Conservation (phyloP, 208 protist species). For the Wallacemonas sp. region DNA sequence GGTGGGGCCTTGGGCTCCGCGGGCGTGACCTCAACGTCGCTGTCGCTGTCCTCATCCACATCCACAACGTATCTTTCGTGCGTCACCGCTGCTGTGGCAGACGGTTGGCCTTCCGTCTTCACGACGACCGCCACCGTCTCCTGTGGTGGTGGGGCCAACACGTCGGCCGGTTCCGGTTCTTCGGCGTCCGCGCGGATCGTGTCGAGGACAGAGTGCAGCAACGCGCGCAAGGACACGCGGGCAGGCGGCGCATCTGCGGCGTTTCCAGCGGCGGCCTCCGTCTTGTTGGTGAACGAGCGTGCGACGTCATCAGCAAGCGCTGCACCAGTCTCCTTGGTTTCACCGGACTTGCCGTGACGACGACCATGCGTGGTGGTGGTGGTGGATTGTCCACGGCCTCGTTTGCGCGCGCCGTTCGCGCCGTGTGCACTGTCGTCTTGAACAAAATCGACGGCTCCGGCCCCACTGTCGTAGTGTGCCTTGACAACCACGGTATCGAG, state of each 20-base stretch:
- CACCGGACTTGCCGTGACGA: too few relatives aligned
- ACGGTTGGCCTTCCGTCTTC: conserved; percentile 3
- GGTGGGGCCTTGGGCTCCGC: too few relatives aligned
- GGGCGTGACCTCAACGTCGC: too few relatives aligned
- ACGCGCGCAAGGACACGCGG: not conserved
- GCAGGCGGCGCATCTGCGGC: not conserved
- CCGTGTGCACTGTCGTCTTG: not conserved
- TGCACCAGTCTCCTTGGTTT: not conserved
- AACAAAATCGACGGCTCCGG: not conserved
- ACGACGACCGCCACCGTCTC: not conserved
- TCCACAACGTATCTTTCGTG: not conserved
- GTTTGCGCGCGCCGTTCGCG: not conserved
- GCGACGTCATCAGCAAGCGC: not conserved
- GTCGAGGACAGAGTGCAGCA: not conserved
- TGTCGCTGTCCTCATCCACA: not conserved
- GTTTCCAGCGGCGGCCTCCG: too few relatives aligned
- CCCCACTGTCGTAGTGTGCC: conserved; percentile 9
- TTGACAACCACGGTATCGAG: not conserved
- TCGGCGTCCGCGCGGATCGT: not conserved
- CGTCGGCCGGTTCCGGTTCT: too few relatives aligned
- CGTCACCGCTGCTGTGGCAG: too few relatives aligned
- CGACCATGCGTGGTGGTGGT: too few relatives aligned
- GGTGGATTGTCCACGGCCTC: too few relatives aligned
- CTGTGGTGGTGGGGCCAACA: too few relatives aligned
- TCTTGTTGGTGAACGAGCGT: not conserved